Evolutionary conservation across 345 rosid genomes (phyloP).

Genomic region (Camelina sativa): DNA sequence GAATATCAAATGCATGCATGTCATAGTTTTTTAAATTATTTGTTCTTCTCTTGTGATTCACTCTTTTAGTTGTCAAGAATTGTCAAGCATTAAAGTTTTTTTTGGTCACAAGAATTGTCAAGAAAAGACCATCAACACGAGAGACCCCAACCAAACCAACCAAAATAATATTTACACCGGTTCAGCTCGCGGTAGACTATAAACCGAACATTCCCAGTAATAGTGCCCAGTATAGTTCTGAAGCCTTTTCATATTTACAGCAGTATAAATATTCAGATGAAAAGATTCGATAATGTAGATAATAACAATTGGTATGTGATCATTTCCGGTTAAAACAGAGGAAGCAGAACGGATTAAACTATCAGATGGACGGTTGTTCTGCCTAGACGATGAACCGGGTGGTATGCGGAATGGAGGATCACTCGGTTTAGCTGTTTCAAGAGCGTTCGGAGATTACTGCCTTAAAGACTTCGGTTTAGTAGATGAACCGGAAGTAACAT

Average conservation of each 20-base stretch:
- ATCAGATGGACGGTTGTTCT: constrained; percentile 68
- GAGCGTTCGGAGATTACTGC: constrained; percentile 89
- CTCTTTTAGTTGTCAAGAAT: no score
- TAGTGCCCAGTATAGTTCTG: constrained; percentile 60
- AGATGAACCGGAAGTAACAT: constrained; percentile 72
- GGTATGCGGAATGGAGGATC: constrained; percentile 62
- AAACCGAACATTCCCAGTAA: constrained; percentile 87
- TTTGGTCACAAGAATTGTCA: no score
- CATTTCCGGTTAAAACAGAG: constrained; percentile 50
- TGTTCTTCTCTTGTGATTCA: no score
- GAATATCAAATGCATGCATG: no score
- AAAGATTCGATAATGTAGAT: neutral
- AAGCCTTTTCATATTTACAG: neutral
- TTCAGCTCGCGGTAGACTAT: constrained; percentile 80
- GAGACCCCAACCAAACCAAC: no score
- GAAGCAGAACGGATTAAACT: constrained; percentile 77
- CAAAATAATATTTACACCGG: constrained; percentile 32
- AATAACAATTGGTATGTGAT: constrained; percentile 7
- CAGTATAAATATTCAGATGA: neutral
- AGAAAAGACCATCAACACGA: no score
- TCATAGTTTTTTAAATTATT: no score
- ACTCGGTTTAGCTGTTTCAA: constrained; percentile 81
- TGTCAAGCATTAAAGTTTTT: no score
- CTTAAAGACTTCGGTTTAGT: constrained; percentile 84
- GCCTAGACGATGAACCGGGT: constrained; percentile 80